Evolutionary conservation across 768 basidiomycete genomes (phyloP).

Genomic region (Suillus discolor): DNA sequence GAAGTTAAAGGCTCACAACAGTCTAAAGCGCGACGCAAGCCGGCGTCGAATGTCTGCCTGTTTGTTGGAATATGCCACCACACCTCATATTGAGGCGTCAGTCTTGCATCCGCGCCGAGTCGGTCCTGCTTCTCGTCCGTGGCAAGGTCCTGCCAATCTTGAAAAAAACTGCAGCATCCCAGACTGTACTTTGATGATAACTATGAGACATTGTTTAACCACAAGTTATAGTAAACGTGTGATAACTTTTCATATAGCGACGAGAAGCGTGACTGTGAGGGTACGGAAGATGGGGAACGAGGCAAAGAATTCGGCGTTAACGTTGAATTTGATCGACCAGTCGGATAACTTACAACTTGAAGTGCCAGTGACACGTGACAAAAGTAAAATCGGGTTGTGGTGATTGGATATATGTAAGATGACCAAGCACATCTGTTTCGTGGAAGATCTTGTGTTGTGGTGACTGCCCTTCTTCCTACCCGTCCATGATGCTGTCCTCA

Average conservation of each 20-base stretch:
- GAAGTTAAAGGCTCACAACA: background rate
- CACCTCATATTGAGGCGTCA: slow-evolving; percentile 13
- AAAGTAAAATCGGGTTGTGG: background rate
- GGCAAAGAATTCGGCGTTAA: background rate
- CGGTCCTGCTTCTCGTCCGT: slow-evolving; percentile 7
- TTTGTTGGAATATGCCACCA: slow-evolving; percentile 20
- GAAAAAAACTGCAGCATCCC: slow-evolving; percentile 19
- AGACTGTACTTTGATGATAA: background rate
- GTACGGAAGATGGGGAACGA: background rate
- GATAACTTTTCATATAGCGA: background rate
- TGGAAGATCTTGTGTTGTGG: background rate
- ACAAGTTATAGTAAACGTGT: background rate
- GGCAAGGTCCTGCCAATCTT: slow-evolving; percentile 19
- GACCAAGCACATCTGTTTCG: background rate
- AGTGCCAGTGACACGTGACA: background rate
- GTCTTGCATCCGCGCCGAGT: background rate
- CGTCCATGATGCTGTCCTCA: slow-evolving; percentile 1
- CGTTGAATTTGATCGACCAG: background rate
- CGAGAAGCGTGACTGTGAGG: background rate
- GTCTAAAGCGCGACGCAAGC: background rate
- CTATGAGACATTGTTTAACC: background rate
- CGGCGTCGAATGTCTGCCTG: slow-evolving; percentile 13
- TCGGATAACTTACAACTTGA: background rate
- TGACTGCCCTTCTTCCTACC: background rate
- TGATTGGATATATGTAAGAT: slow-evolving; percentile 1